Conservation (phyloP, 2,329 filamentous ascomycete genomes). For the Fusarium scirpi region DNA sequence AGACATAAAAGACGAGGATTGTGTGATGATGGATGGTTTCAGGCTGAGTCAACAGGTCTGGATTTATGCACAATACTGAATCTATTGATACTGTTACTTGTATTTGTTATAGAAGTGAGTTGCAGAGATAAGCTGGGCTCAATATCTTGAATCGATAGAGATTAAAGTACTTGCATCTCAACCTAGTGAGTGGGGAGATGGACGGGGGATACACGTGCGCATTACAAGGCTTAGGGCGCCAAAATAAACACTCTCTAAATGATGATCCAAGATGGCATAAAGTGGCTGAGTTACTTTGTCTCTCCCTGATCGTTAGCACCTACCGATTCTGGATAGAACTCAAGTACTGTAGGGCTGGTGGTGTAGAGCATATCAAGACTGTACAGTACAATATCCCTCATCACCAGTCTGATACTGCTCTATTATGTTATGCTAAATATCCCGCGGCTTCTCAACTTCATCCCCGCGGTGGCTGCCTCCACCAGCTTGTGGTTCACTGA, state of each 20-base stretch:
- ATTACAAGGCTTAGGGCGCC: conserved; percentile 14
- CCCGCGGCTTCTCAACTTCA: conserved; percentile 38
- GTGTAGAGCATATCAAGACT: conserved; percentile 8
- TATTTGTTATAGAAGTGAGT: background rate
- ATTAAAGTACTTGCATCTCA: background rate
- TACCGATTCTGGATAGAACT: conserved; percentile 34
- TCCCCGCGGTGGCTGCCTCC: conserved; percentile 36
- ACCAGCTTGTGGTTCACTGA: conserved; percentile 13
- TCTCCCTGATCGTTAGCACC: conserved; percentile 23
- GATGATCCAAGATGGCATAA: background rate
- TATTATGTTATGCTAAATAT: background rate
- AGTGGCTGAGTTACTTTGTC: background rate
- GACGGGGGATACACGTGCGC: conserved; percentile 37
- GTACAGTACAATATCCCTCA: conserved; percentile 8
- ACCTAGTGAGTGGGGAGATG: conserved; percentile 1
- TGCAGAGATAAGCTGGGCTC: background rate
- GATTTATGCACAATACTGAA: background rate
- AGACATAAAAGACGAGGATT: conserved; percentile 10
- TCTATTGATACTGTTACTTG: background rate
- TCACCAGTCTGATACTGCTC: background rate
- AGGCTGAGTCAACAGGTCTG: conserved; percentile 23
- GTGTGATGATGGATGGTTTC: conserved; percentile 29
- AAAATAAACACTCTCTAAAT: background rate
- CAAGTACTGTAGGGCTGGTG: conserved; percentile 5
- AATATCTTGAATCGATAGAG: conserved; percentile 5